Conservation (phyloP, 192 early-diverging fungal genomes). For the Coemansia sp. region DNA sequence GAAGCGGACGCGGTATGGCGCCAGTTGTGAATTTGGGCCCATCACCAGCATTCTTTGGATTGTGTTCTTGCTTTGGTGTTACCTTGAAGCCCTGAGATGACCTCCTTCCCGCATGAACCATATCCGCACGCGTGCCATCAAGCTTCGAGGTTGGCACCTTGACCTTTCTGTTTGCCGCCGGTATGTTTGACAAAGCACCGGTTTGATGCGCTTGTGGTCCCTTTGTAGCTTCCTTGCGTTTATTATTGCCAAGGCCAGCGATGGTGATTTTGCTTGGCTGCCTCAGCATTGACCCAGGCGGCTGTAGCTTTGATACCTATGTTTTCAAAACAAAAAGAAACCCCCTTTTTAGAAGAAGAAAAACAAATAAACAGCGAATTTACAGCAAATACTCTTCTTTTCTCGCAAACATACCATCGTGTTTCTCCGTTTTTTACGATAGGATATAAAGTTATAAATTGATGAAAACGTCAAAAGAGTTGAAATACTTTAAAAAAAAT, state of each 20-base stretch:
- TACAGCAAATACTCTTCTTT: no score
- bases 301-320: conserved; percentile 8
- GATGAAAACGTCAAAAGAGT: not conserved
- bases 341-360: not conserved
- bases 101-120: conserved; percentile 36
- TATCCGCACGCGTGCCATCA: conserved; percentile 5
- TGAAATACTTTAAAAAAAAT: not conserved
- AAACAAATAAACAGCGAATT: no score
- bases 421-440: not conserved
- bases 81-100: conserved; percentile 51
- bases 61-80: conserved; percentile 24
- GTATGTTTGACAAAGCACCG: not conserved
- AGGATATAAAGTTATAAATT: not conserved
- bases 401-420: not conserved
- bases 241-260: conserved; percentile 5
- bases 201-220: not conserved
- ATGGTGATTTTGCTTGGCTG: conserved; percentile 35
- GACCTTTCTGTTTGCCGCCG: conserved; percentile 17
- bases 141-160: conserved; percentile 17
- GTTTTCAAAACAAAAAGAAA: not conserved
- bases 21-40: conserved; percentile 8
- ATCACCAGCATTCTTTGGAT: conserved; percentile 6
- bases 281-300: conserved; percentile 40
- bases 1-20: not conserved
- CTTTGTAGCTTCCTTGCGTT: conserved; percentile 26